A percentile compares a stretch with the other conserved stretches of the same genome.
Evolutionary conservation across 2,329 filamentous ascomycete species (phyloP).

Genomic region (Epichloe coenophiala): DNA sequence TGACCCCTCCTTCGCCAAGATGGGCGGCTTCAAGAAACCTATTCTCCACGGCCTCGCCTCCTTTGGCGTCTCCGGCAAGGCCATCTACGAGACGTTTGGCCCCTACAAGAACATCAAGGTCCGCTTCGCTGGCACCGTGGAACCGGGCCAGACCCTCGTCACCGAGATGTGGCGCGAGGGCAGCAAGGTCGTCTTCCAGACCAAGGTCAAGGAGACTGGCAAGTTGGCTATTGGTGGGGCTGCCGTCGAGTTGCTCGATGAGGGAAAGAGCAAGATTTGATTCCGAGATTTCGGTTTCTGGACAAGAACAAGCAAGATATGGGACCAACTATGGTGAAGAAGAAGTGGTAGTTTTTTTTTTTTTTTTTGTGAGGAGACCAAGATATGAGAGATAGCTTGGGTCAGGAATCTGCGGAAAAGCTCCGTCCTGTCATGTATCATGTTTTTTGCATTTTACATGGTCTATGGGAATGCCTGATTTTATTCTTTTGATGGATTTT

Average conservation of each 20-base stretch:
- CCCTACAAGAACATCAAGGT: conserved; percentile 85
- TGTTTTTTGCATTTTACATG: background rate
- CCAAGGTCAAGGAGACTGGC: conserved; percentile 82
- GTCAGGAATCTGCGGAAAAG: background rate
- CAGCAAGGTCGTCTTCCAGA: conserved; percentile 68
- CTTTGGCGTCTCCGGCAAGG: conserved; percentile 84
- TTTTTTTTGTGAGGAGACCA: background rate
- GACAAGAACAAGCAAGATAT: too few species aligned
- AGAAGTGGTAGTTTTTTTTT: background rate
- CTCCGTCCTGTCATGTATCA: conserved; percentile 5
- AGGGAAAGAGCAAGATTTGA: conserved; percentile 17
- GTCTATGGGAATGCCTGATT: background rate
- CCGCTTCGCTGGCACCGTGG: conserved; percentile 71
- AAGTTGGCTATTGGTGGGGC: conserved; percentile 75
- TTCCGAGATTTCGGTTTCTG: too few species aligned
- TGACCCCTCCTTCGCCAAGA: conserved; percentile 85
- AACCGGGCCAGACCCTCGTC: conserved; percentile 77
- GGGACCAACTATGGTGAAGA: too few species aligned
- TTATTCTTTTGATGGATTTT: background rate
- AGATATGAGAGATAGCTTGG: background rate
- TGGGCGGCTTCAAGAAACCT: conserved; percentile 85
- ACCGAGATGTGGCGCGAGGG: conserved; percentile 94
- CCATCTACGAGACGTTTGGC: conserved; percentile 73
- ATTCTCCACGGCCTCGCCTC: conserved; percentile 96
- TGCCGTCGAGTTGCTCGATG: conserved; percentile 55